Evolutionary conservation across 805 yeast genomes (phyloP).

Genomic region (Kodamaea kaohsiungensis): DNA sequence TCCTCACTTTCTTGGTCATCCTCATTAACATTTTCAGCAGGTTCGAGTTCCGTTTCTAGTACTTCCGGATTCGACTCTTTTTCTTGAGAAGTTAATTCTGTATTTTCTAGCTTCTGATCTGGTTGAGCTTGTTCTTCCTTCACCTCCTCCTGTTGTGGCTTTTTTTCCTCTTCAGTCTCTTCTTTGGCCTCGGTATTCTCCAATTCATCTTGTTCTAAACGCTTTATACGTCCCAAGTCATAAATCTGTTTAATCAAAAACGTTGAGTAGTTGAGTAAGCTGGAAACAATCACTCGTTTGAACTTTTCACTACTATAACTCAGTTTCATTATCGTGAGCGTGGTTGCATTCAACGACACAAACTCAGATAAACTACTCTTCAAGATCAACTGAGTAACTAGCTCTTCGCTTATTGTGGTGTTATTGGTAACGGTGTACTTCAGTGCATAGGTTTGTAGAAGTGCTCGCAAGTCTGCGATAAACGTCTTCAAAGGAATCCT

Average conservation of each 20-base stretch:
- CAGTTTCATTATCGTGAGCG: conserved; percentile 21
- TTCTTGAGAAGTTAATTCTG: neutral
- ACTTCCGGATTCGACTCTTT: neutral
- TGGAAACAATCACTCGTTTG: conserved; percentile 23
- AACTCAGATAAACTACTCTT: conserved; percentile 20
- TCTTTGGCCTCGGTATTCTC: neutral
- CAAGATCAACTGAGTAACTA: conserved; percentile 13
- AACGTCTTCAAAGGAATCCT: conserved; percentile 9
- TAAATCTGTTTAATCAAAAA: conserved; percentile 23
- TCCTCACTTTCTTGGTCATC: conserved; percentile 2
- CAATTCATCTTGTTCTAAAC: neutral
- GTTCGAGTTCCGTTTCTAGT: neutral
- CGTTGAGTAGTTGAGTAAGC: conserved; percentile 20
- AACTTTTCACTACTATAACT: conserved; percentile 19
- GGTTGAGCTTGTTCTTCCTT: neutral
- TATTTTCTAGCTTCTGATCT: neutral
- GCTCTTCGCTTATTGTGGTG: conserved; percentile 9
- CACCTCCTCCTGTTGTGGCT: neutral
- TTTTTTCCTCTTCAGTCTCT: neutral
- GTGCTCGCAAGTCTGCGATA: conserved; percentile 6
- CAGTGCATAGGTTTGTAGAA: conserved; percentile 6
- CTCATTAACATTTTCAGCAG: neutral
- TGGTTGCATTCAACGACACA: conserved; percentile 20
- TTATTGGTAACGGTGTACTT: conserved; percentile 7
- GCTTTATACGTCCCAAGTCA: conserved; percentile 14